These are phyloP conservation scores for Ganoderma resinaceum DNA, from an alignment of 1,284 basidiomycete species.

Conservation along the genomic window DNA sequence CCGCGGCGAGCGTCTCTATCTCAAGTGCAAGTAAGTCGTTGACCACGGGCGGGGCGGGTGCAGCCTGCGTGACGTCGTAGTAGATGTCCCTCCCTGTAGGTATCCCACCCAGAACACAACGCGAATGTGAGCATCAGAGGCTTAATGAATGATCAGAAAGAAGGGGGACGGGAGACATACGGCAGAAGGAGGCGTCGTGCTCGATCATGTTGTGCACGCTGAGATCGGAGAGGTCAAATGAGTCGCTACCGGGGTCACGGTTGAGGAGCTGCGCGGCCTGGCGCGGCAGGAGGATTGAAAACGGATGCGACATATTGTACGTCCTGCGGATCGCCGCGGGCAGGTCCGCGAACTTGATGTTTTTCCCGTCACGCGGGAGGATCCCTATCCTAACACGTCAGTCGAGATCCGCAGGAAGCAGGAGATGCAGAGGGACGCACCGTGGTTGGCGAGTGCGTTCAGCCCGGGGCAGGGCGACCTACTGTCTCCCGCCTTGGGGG, in stretches of 20 bases:
- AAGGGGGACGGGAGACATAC: conserved; percentile 43
- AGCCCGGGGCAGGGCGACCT: conserved; percentile 72
- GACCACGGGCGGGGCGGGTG: conserved; percentile 55
- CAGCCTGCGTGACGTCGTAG: conserved; percentile 57
- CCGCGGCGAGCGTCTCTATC: conserved; percentile 57
- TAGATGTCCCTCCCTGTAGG: conserved; percentile 63
- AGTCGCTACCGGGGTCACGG: conserved; percentile 61
- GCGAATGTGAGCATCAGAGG: background rate
- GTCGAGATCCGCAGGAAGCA: background rate
- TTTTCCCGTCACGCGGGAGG: conserved; percentile 67
- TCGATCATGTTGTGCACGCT: conserved; percentile 80
- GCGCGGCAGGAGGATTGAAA: conserved; percentile 69
- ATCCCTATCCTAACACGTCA: conserved; percentile 55
- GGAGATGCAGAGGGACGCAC: conserved; percentile 44
- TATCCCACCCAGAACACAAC: background rate
- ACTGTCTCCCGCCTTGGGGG: conserved; percentile 66
- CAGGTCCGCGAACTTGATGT: conserved; percentile 71
- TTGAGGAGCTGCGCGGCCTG: conserved; percentile 63
- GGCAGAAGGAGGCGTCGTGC: conserved; percentile 75
- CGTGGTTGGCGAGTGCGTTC: conserved; percentile 79
- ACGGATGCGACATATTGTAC: conserved; percentile 74
- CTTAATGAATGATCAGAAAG: background rate
- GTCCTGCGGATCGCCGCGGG: conserved; percentile 52
- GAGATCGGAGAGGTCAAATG: conserved; percentile 69
- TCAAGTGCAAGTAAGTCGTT: conserved; percentile 63